Conservation (phyloP, 805 yeast species). For the Kluyveromyces lactis region DNA sequence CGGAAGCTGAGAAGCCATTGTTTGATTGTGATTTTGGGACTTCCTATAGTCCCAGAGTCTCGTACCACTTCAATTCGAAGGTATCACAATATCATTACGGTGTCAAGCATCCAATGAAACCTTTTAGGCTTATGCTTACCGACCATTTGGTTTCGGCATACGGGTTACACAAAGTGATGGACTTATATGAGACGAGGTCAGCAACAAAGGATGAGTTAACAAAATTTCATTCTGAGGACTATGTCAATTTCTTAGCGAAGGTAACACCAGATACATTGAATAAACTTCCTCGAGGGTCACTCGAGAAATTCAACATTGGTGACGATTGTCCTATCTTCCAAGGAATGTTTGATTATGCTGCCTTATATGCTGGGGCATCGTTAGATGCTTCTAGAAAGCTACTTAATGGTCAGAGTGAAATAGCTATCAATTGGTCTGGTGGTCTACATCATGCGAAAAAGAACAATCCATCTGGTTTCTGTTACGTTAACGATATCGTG, state of each 20-base stretch:
- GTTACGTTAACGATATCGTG: conserved; percentile 92
- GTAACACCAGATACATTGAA: conserved; percentile 91
- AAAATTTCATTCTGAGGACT: conserved; percentile 96
- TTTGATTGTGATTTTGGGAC: conserved; percentile 33
- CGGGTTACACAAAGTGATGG: conserved; percentile 95
- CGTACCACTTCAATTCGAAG: conserved; percentile 81
- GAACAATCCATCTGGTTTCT: conserved; percentile 89
- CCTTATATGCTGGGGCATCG: conserved; percentile 88
- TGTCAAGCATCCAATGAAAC: conserved; percentile 95
- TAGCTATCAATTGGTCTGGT: conserved; percentile 94
- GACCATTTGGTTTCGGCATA: conserved; percentile 95
- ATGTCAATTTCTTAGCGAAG: conserved; percentile 82
- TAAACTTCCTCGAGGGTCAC: conserved; percentile 77
- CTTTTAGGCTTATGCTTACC: conserved; percentile 97
- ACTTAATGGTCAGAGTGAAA: conserved; percentile 79
- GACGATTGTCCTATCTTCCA: conserved; percentile 94
- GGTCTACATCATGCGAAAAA: conserved; percentile 96
- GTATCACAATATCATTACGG: conserved; percentile 85
- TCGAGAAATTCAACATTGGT: conserved; percentile 77
- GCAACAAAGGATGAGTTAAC: conserved; percentile 98
- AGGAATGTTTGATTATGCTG: conserved; percentile 86
- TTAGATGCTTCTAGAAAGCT: conserved; percentile 86
- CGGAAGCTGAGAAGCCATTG: conserved; percentile 36
- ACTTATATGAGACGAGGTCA: conserved; percentile 92
- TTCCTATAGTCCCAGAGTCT: conserved; percentile 50